phyloP scores from a whole-genome alignment of 352 stramenopile genomes.

The Phytophthora tentaculata region DNA sequence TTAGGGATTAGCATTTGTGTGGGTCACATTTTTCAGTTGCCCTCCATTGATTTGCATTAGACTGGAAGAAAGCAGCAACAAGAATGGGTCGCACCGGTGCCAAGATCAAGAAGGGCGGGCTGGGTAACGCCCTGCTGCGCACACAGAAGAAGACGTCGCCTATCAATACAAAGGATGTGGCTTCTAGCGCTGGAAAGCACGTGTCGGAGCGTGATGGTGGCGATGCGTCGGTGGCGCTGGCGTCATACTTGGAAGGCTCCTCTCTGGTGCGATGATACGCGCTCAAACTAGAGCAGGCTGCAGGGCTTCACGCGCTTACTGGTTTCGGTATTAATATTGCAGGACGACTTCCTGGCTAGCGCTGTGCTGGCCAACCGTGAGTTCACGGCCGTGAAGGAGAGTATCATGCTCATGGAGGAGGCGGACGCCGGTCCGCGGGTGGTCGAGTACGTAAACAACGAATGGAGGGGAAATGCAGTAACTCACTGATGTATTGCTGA shows the following conservation, averaged over 20 bases:
- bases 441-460: slow-evolving; percentile 61
- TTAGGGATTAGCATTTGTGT: background rate
- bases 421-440: slow-evolving; percentile 58
- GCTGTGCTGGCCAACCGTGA: slow-evolving; percentile 92
- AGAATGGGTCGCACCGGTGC: slow-evolving; percentile 76
- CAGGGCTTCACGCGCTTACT: background rate
- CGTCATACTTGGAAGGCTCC: slow-evolving; percentile 87
- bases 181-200: slow-evolving; percentile 85
- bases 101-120: slow-evolving; percentile 75
- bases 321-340: slow-evolving; percentile 7
- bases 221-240: slow-evolving; percentile 79
- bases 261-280: slow-evolving; percentile 65
- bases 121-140: slow-evolving; percentile 78
- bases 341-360: slow-evolving; percentile 94
- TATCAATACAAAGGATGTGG: slow-evolving; percentile 72
- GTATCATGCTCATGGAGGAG: slow-evolving; percentile 82
- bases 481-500: background rate
- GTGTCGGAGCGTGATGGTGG: slow-evolving; percentile 84
- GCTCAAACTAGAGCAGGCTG: background rate
- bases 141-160: slow-evolving; percentile 80
- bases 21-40: slow-evolving; percentile 7
- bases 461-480: background rate
- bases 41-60: slow-evolving; percentile 31
- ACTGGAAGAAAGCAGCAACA: slow-evolving; percentile 1
- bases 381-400: slow-evolving; percentile 92